Evolutionary conservation across 2,329 filamentous ascomycete species (phyloP).

Genomic region (Biscogniauxia marginata): DNA sequence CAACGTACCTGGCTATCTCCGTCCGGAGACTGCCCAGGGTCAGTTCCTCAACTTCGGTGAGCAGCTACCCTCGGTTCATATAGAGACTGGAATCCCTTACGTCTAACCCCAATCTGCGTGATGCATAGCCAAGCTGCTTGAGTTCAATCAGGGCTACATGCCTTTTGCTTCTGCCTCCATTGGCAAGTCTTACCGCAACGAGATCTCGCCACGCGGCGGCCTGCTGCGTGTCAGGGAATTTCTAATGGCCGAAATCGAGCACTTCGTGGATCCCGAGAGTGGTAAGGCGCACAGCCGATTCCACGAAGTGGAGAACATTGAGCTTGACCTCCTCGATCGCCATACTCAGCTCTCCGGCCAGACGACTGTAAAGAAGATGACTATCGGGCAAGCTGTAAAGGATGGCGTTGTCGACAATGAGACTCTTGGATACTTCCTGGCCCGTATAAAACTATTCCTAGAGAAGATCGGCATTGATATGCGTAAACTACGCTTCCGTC

Average conservation of each 20-base stretch:
- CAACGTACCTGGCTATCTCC: constrained; percentile 79
- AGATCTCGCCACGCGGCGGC: constrained; percentile 91
- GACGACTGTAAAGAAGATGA: constrained; percentile 69
- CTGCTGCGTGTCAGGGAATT: constrained; percentile 94
- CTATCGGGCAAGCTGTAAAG: constrained; percentile 83
- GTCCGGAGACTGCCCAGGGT: constrained; percentile 95
- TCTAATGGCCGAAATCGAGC: constrained; percentile 98
- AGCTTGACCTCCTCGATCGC: constrained; percentile 81
- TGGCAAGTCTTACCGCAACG: constrained; percentile 97
- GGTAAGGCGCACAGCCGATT: constrained; percentile 95
- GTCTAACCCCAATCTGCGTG: background rate
- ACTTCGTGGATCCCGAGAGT: constrained; percentile 88
- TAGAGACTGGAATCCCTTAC: background rate
- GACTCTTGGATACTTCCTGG: constrained; percentile 96
- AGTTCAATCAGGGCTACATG: constrained; percentile 94
- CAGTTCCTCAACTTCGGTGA: constrained; percentile 87
- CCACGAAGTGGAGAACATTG: constrained; percentile 76
- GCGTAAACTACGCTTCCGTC: constrained; percentile 88
- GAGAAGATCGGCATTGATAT: constrained; percentile 83
- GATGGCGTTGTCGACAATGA: constrained; percentile 89
- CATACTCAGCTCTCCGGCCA: constrained; percentile 84
- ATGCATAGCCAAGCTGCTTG: constrained; percentile 72
- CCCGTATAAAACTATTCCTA: constrained; percentile 88
- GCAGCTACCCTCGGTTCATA: background rate
- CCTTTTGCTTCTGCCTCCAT: constrained; percentile 97